Base-by-base conservation (phyloP, 148 eudicot genomes). In the Beta vulgaris region DNA sequence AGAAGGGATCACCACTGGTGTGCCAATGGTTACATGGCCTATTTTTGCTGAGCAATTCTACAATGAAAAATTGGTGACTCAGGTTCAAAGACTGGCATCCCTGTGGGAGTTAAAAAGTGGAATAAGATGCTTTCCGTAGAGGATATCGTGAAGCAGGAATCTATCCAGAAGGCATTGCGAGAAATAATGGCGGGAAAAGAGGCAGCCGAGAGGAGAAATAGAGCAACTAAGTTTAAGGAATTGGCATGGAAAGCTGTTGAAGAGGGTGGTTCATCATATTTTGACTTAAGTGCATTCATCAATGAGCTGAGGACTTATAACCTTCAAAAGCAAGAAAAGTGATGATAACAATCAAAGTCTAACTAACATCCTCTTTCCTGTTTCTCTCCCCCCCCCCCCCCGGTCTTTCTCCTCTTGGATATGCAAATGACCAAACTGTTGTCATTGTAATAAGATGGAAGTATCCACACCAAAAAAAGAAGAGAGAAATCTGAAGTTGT, bases 261-360 rank as follows among this genome's bases (percentile, higher is more conserved):
- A 28, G 19, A 29, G 21, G 44, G 84, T 14, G 88, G 82, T 5
- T 83, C 84, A 23, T 80, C 86, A 29, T 12, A 80, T 48, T 37
- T 64, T n/a, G 78, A 84, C 67, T 35, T 74, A 13, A 55, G n/a
- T 65, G 61, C 83, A 68, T 39, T 76, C 36, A 69, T 83, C 11
- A 29, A 59, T 19, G 73, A 73, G 58, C 32, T 73, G 15, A 46
- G 29, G 14, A 37, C 0, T 49, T 79, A 66, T 49, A 72, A 31
- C 29, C 35, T 12, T 34, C 32, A 42, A 64, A 7, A 53, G 13
- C 16, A 8, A 49, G 61, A 59, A 18, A 8, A 18, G 74, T 25
- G 23, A 21, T 51, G 57, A 51, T 51, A 6, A 74, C 83, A 71
- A 8, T 64, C 80, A 6, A 73, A 79, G 72, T 76, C 26, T 9